These are phyloP conservation scores for Tylopilus sp. DNA, from an alignment of 768 basidiomycete genomes.

Conservation along the genomic window DNA sequence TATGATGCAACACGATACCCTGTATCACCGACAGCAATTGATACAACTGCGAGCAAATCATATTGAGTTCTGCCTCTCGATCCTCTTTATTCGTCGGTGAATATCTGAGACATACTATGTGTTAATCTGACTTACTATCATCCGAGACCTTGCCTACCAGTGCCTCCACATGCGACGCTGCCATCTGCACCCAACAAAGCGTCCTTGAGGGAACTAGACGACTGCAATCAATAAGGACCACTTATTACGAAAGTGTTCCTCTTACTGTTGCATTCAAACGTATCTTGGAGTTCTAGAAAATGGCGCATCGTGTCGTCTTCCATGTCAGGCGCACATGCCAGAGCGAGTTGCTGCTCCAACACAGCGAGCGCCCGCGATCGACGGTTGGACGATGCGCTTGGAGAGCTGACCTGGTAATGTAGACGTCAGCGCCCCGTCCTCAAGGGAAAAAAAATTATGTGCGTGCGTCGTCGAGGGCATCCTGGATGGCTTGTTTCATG, in stretches of 20 bases:
- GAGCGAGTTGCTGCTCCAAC: slow-evolving; percentile 54
- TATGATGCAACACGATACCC: slow-evolving; percentile 70
- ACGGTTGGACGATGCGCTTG: slow-evolving; percentile 48
- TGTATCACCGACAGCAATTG: slow-evolving; percentile 70
- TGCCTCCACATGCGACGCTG: slow-evolving; percentile 49
- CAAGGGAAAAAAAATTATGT: not conserved
- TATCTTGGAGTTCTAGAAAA: slow-evolving; percentile 69
- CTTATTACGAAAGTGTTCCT: slow-evolving; percentile 1
- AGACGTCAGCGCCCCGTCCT: slow-evolving; percentile 8
- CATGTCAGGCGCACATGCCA: slow-evolving; percentile 43
- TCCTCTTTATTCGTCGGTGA: slow-evolving; percentile 32
- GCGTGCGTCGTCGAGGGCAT: slow-evolving; percentile 68
- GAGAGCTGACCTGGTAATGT: slow-evolving; percentile 57
- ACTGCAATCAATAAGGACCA: slow-evolving; percentile 6
- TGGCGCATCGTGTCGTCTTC: slow-evolving; percentile 44
- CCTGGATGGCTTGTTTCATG: slow-evolving; percentile 50
- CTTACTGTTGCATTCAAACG: slow-evolving; percentile 82
- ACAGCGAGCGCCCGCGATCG: slow-evolving; percentile 53
- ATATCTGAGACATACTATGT: not conserved
- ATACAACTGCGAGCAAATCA: slow-evolving; percentile 49
- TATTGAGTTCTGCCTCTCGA: slow-evolving; percentile 44
- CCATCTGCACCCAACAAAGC: slow-evolving; percentile 56
- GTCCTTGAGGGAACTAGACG: slow-evolving; percentile 64
- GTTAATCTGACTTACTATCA: slow-evolving; percentile 36
- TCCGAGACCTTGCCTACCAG: slow-evolving; percentile 42